Conservation (phyloP, 129 eudicot species). For the Rutidosis leptorrhynchoides region DNA sequence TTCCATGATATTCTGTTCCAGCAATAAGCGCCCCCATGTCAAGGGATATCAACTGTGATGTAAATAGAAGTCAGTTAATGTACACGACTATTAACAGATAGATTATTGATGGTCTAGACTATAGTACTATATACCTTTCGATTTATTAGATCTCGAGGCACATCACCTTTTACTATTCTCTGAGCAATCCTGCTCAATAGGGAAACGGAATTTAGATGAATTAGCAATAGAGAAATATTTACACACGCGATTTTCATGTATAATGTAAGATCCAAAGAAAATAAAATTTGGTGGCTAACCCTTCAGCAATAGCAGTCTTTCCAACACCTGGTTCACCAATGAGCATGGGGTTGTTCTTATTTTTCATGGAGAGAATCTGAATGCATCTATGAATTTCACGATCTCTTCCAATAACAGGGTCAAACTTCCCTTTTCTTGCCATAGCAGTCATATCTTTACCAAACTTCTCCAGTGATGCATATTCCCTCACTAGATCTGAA, state of each 20-base stretch:
- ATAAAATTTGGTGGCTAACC: constrained; percentile 42
- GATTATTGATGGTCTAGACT: neutral
- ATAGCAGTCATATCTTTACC: constrained; percentile 93
- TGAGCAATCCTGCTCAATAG: constrained; percentile 78
- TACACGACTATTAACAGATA: neutral
- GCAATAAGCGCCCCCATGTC: constrained; percentile 99
- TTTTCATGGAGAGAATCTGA: constrained; percentile 93
- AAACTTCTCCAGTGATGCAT: constrained; percentile 87
- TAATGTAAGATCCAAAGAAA: constrained; percentile 5
- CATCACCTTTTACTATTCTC: constrained; percentile 98
- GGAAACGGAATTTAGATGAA: neutral
- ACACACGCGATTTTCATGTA: neutral
- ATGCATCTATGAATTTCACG: constrained; percentile 95
- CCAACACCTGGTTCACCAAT: constrained; percentile 99
- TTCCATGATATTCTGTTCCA: constrained; percentile 96
- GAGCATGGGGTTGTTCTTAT: constrained; percentile 93
- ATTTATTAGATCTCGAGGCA: constrained; percentile 94
- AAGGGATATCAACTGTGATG: constrained; percentile 78
- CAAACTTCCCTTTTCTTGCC: constrained; percentile 94
- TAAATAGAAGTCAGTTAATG: constrained; percentile 22
- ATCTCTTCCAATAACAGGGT: constrained; percentile 98
- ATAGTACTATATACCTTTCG: constrained; percentile 54
- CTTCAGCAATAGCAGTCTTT: constrained; percentile 97
- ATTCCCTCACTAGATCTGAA: constrained; percentile 92
- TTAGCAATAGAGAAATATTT: constrained; percentile 1